These are phyloP conservation scores for Acrodontium crateriforme DNA, from an alignment of 2,329 filamentous ascomycete species.

Conservation along the genomic window DNA sequence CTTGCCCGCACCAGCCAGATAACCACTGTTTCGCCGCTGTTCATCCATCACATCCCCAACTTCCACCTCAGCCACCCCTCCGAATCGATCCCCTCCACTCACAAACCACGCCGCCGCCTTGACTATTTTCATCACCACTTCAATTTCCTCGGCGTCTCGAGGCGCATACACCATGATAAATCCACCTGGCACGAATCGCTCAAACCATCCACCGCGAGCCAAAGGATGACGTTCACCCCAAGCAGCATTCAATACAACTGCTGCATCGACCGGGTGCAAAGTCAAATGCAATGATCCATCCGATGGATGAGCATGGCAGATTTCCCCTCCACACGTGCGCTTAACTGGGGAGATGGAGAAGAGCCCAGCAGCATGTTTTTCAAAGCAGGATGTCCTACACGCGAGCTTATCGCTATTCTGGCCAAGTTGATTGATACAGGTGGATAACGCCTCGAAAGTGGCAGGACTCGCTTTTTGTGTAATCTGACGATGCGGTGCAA, in stretches of 20 bases:
- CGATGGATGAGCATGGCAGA: conserved; percentile 64
- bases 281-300: conserved; percentile 69
- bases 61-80: not conserved
- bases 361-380: conserved; percentile 61
- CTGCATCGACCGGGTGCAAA: conserved; percentile 65
- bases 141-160: conserved; percentile 52
- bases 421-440: conserved; percentile 40
- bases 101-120: conserved; percentile 62
- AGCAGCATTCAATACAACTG: conserved; percentile 54
- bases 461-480: conserved; percentile 46
- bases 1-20: too few relatives aligned
- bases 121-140: conserved; percentile 54
- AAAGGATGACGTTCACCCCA: conserved; percentile 63
- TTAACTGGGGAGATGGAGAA: conserved; percentile 55
- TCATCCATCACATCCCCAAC: too few relatives aligned
- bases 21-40: too few relatives aligned
- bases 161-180: conserved; percentile 80
- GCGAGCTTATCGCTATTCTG: conserved; percentile 27
- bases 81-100: conserved; percentile 6
- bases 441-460: conserved; percentile 43
- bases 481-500: conserved; percentile 69
- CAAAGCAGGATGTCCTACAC: conserved; percentile 55
- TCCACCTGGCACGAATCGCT: conserved; percentile 55
- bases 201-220: conserved; percentile 51
- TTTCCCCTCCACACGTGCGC: conserved; percentile 62